phyloP scores from a whole-genome alignment of 257 asterid species.

The Mitragyna speciosa region DNA sequence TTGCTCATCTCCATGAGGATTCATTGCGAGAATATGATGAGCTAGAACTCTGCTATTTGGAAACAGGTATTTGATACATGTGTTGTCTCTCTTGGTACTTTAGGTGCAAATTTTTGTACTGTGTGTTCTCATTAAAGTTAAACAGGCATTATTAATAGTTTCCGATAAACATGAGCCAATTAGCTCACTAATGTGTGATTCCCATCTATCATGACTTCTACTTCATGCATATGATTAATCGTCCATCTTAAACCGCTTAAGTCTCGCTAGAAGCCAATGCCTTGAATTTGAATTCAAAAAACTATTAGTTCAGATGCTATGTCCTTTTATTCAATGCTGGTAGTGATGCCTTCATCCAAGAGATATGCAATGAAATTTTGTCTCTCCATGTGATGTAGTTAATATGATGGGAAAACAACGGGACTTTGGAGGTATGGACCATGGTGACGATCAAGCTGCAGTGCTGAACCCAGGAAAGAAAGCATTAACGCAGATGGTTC shows the following conservation, averaged over 20 bases:
- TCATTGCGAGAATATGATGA: conserved; percentile 98
- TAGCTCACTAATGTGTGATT: neutral
- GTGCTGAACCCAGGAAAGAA: conserved; percentile 75
- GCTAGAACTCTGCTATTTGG: conserved; percentile 97
- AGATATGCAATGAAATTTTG: conserved; percentile 4
- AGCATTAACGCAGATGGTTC: conserved; percentile 75
- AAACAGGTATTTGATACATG: conserved; percentile 67
- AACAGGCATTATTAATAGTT: neutral
- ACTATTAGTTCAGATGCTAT: neutral
- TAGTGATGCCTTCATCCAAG: neutral
- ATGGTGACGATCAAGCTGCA: conserved; percentile 86
- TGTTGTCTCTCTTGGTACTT: neutral
- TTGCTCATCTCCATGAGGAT: conserved; percentile 96
- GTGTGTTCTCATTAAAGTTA: neutral
- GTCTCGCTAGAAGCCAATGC: neutral
- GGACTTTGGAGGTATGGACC: conserved; percentile 91
- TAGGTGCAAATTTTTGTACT: neutral
- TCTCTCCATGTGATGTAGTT: conserved; percentile 44
- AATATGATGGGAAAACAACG: conserved; percentile 65
- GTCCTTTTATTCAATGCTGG: neutral
- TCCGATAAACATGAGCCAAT: neutral
- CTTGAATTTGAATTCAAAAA: neutral
- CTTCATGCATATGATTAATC: neutral
- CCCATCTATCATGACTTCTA: neutral
- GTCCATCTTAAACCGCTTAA: neutral